phyloP scores from a whole-genome alignment of 2,329 filamentous ascomycete species.

The Ascochyta koolunga region DNA sequence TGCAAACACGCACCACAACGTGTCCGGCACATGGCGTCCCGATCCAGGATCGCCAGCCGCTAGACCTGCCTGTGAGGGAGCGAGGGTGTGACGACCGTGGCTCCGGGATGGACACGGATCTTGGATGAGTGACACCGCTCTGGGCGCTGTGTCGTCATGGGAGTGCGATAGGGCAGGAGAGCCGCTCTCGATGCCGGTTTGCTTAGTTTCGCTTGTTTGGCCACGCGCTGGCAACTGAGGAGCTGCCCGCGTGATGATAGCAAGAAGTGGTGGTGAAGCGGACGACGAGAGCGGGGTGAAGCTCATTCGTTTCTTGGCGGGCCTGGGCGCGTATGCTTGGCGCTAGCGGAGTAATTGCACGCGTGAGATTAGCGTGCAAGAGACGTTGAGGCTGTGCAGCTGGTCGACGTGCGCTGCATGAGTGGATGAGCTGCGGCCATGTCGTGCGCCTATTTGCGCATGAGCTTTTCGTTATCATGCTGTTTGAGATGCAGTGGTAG shows the following conservation, averaged over 20 bases:
- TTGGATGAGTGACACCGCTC: constrained; percentile 25
- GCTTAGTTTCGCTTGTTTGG: constrained; percentile 18
- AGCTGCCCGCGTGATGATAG: background rate
- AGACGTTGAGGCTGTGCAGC: constrained; percentile 43
- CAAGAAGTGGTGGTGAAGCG: background rate
- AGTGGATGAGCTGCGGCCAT: constrained; percentile 6
- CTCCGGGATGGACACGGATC: background rate
- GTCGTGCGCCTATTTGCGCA: constrained; percentile 11
- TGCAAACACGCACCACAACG: constrained; percentile 9
- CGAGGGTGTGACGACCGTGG: constrained; percentile 13
- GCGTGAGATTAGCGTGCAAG: constrained; percentile 18
- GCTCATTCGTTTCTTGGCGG: constrained; percentile 1
- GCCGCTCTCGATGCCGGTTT: background rate
- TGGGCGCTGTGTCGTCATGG: constrained; percentile 16
- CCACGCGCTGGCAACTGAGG: background rate
- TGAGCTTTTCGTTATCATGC: constrained; percentile 2
- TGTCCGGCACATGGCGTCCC: constrained; percentile 7
- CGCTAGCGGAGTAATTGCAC: constrained; percentile 27
- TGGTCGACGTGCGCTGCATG: constrained; percentile 24
- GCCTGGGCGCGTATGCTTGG: constrained; percentile 5
- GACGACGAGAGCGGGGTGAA: constrained; percentile 12
- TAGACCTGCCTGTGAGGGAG: too few relatives aligned
- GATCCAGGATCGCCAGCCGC: background rate
- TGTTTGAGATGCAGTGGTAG: constrained; percentile 8
- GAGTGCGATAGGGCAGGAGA: too few relatives aligned